These are phyloP conservation scores for Daedaleopsis nitida DNA, from an alignment of 768 basidiomycete species.

Conservation along the genomic window DNA sequence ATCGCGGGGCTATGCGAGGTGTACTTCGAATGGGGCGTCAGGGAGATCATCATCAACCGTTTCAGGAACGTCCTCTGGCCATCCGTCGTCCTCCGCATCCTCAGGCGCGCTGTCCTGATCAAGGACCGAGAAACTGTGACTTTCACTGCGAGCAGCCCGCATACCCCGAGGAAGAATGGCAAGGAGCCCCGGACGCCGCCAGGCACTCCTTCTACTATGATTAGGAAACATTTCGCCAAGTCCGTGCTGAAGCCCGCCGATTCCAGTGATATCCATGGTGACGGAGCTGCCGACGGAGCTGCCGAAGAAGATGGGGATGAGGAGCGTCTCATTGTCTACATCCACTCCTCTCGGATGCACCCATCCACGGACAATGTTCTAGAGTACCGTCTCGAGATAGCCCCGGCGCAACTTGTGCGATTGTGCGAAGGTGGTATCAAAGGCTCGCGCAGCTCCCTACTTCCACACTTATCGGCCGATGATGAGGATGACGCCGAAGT, in stretches of 20 bases:
- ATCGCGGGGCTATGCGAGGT: constrained; percentile 82
- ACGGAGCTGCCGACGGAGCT: constrained; percentile 26
- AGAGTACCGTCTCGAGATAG: constrained; percentile 82
- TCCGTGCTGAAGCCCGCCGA: constrained; percentile 36
- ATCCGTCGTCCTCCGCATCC: constrained; percentile 65
- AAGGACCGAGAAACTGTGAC: constrained; percentile 35
- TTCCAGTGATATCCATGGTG: not conserved
- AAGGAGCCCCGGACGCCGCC: constrained; percentile 23
- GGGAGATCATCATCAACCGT: constrained; percentile 78
- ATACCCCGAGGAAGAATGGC: constrained; percentile 45
- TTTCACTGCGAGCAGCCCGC: constrained; percentile 20
- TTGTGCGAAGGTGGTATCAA: constrained; percentile 68
- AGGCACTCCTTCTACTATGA: constrained; percentile 51
- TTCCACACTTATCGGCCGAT: constrained; percentile 28
- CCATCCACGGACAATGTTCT: constrained; percentile 67
- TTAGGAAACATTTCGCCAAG: constrained; percentile 56
- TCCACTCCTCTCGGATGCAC: constrained; percentile 67
- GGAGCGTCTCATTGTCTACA: constrained; percentile 57
- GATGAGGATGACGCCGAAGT: constrained; percentile 36
- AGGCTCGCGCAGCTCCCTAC: constrained; percentile 49
- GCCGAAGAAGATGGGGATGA: constrained; percentile 37
- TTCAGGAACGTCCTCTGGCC: constrained; percentile 86
- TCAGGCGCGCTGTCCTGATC: constrained; percentile 63
- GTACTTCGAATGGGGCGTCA: constrained; percentile 92
- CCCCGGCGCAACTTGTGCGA: constrained; percentile 64